phyloP scores from a whole-genome alignment of 2,329 filamentous ascomycete genomes.

The Fusarium nisikadoi region DNA sequence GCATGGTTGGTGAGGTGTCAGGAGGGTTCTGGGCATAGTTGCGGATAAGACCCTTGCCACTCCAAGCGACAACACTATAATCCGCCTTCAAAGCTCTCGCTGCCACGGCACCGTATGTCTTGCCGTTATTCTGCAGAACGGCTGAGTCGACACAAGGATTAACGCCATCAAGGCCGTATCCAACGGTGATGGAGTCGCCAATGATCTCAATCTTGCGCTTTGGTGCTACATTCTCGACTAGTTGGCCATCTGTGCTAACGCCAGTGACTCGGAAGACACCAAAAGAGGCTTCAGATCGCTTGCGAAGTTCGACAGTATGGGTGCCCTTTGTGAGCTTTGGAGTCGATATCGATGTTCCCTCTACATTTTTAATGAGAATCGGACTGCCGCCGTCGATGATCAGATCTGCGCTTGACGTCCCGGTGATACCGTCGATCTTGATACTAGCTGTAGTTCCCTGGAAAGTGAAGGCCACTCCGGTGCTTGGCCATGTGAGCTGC shows the following conservation, averaged over 20 bases:
- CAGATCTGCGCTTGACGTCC: constrained; percentile 24
- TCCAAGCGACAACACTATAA: constrained; percentile 57
- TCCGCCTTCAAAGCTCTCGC: constrained; percentile 55
- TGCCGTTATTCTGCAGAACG: constrained; percentile 52
- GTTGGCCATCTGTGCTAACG: constrained; percentile 15
- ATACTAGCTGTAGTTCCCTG: constrained; percentile 53
- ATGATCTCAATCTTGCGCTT: constrained; percentile 55
- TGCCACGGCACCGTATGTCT: constrained; percentile 56
- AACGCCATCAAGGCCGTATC: constrained; percentile 55
- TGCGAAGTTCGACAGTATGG: constrained; percentile 31
- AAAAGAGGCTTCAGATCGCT: constrained; percentile 24
- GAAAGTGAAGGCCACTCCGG: constrained; percentile 55
- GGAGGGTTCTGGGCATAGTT: constrained; percentile 49
- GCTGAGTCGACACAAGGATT: constrained; percentile 54
- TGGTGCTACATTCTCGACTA: constrained; percentile 39
- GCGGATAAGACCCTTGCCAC: constrained; percentile 55
- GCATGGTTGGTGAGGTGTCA: constrained; percentile 51
- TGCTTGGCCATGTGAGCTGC: constrained; percentile 57
- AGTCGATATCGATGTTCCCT: constrained; percentile 11
- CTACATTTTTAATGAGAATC: constrained; percentile 17
- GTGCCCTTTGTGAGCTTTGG: constrained; percentile 12
- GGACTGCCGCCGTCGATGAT: constrained; percentile 26
- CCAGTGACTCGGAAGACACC: constrained; percentile 11
- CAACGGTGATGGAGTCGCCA: constrained; percentile 58
- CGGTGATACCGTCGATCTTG: constrained; percentile 19